These are phyloP conservation scores for Yamadazyma taylorii DNA, from an alignment of 1,139 yeast genomes.

Conservation along the genomic window DNA sequence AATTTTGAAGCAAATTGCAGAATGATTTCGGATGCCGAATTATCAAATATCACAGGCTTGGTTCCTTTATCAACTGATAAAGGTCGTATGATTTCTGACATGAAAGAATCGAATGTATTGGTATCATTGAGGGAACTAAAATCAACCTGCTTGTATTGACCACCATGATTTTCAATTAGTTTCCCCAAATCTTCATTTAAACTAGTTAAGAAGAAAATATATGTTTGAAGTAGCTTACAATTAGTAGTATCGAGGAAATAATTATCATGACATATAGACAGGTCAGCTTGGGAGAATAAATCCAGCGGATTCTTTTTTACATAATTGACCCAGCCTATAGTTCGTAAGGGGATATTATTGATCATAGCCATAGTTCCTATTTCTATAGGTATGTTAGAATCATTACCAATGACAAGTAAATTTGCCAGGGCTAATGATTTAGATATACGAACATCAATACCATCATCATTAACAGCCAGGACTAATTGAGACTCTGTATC, in stretches of 20 bases:
- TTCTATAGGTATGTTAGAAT: slow-evolving; percentile 1
- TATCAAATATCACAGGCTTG: too few species aligned
- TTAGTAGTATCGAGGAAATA: too few species aligned
- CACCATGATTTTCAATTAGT: too few species aligned
- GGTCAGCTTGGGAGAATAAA: background rate
- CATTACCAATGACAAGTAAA: slow-evolving; percentile 4
- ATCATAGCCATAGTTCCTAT: slow-evolving; percentile 10
- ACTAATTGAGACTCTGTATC: slow-evolving; percentile 7
- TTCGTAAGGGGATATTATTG: slow-evolving; percentile 7
- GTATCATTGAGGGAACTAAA: too few species aligned
- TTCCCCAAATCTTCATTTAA: background rate
- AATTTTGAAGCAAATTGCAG: background rate
- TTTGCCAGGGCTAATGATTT: slow-evolving; percentile 14
- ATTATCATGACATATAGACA: too few species aligned
- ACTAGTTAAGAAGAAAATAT: background rate
- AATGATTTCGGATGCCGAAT: too few species aligned
- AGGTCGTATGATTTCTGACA: too few species aligned
- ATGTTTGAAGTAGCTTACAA: background rate
- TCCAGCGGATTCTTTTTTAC: background rate
- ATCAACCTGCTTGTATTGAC: too few species aligned
- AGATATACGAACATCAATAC: slow-evolving; percentile 27
- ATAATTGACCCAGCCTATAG: slow-evolving; percentile 9
- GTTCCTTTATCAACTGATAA: too few species aligned
- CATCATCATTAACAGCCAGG: slow-evolving; percentile 12
- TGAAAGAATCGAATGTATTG: too few species aligned